Evolutionary conservation across 1,284 basidiomycete species (phyloP), one percentile per base, ranked within the genome.

Genomic region (Austroboletus niveus): DNA sequence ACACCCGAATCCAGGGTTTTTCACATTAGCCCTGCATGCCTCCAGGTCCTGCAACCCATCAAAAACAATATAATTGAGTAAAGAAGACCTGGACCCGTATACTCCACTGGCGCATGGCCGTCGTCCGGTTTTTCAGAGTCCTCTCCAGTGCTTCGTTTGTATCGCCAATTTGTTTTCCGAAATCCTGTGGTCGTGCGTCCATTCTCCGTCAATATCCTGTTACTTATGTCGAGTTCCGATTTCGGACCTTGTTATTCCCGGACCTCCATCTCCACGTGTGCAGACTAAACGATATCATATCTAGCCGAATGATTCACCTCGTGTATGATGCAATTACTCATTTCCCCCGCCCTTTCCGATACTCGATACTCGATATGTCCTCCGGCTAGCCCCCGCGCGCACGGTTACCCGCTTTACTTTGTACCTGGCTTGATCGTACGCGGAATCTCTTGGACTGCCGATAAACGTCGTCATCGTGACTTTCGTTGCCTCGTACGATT

Each of bases 21-120:
- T 17, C 22, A 45, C 56, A 54, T 60, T 61, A 54, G 39, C 51
- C 64, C 57, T 63, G 55, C 44, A 48, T 45, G 40, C 39, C 22
- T 24, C 22, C 22, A 24, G 22, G 22, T 24, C 22, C 22, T 24
- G 22, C 22, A 24, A 5, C 22, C 22, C 5, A 30, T 53, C 55
- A 42, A 29, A 49, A 51, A 55, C 38, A 32, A 38, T 30, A 55
- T 43, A 22, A 56, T 67, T 59, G 57, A 52, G 63, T 64, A 65
- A 63, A 52, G 53, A 64, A 51, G 64, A 67, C 63, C 65, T 67
- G 51, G 64, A 61, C 63, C 58, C 58, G 50, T 38, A 7, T 30
- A 47, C 65, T 64, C 65, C 62, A 63, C 62, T 10, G n/a, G 42
- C 63, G 53, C 62, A 54, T 67, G 62, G 56, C 51, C 47, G 42